These are phyloP conservation scores for Hondaea fermentalgiana DNA, from an alignment of 108 stramenopile genomes.

Conservation along the genomic window DNA sequence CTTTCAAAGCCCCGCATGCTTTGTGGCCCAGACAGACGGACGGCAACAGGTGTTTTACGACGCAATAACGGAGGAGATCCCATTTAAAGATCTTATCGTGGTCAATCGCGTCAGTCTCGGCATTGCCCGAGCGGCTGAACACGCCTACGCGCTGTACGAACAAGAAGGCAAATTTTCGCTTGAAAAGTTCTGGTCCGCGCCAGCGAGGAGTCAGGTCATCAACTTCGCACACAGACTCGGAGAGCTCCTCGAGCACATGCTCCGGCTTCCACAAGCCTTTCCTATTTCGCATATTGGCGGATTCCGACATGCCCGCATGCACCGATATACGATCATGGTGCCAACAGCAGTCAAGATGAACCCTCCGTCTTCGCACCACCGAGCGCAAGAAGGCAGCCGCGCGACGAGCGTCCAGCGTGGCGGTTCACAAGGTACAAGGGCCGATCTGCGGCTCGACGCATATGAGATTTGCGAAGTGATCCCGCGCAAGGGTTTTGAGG, in stretches of 20 bases:
- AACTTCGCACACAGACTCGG: background rate
- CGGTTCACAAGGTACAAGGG: background rate
- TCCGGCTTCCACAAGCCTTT: background rate
- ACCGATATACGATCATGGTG: background rate
- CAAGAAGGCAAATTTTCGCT: background rate
- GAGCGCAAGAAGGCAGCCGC: too few relatives aligned
- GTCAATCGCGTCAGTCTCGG: background rate
- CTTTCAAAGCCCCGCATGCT: background rate
- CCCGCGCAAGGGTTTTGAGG: background rate
- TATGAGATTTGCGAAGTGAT: background rate
- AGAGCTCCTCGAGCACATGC: background rate
- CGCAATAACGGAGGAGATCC: background rate
- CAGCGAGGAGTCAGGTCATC: background rate
- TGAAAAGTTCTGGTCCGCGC: background rate
- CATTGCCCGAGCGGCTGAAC: background rate
- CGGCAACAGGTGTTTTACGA: background rate
- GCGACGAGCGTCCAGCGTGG: too few relatives aligned
- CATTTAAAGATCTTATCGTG: background rate
- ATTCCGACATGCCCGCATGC: background rate
- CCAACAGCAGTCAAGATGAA: background rate
- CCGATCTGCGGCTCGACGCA: background rate
- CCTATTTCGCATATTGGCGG: background rate
- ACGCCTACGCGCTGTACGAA: background rate
- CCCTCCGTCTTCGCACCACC: too few relatives aligned
- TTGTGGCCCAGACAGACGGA: background rate